These are phyloP conservation scores for Emiliania huxleyi DNA, from an alignment of 78 protist genomes.

Conservation along the genomic window DNA sequence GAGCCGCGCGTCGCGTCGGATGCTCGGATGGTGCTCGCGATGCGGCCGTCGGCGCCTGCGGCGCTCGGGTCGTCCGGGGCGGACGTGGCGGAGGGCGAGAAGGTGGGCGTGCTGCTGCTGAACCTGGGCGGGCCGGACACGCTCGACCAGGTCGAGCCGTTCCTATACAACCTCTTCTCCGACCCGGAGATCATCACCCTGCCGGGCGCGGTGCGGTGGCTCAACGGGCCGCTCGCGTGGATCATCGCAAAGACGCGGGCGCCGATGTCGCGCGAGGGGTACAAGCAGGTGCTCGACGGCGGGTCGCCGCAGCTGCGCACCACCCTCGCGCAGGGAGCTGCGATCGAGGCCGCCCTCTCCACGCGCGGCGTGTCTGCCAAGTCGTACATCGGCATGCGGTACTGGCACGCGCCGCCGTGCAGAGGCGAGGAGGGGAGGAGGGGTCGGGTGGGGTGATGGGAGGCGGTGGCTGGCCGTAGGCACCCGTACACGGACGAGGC, in stretches of 20 bases:
- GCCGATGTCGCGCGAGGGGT: not conserved
- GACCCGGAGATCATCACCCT: constrained; percentile 40
- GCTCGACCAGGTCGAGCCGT: constrained; percentile 15
- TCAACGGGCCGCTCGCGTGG: not conserved
- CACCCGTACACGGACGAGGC: constrained; percentile 52
- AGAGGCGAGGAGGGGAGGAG: too few relatives aligned
- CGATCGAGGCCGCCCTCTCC: not conserved
- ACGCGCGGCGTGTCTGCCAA: not conserved
- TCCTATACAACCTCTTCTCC: constrained; percentile 29
- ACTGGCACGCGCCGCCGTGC: too few relatives aligned
- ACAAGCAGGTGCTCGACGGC: not conserved
- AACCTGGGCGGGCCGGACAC: constrained; percentile 18
- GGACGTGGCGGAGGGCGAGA: not conserved
- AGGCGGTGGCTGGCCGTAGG: too few relatives aligned
- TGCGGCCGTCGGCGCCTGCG: not conserved
- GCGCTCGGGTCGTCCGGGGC: not conserved
- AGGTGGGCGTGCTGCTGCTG: not conserved
- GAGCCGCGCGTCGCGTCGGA: too few relatives aligned
- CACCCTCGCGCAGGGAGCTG: not conserved
- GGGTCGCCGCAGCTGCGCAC: not conserved
- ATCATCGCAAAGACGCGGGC: not conserved
- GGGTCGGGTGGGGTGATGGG: too few relatives aligned
- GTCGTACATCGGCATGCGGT: constrained; percentile 44
- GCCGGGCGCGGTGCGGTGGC: not conserved
- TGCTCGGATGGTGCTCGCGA: not conserved